Evolutionary conservation across 306 rosid genomes (phyloP), one percentile per base, ranked within the genome.

Genomic region (Cucumis sativus): DNA sequence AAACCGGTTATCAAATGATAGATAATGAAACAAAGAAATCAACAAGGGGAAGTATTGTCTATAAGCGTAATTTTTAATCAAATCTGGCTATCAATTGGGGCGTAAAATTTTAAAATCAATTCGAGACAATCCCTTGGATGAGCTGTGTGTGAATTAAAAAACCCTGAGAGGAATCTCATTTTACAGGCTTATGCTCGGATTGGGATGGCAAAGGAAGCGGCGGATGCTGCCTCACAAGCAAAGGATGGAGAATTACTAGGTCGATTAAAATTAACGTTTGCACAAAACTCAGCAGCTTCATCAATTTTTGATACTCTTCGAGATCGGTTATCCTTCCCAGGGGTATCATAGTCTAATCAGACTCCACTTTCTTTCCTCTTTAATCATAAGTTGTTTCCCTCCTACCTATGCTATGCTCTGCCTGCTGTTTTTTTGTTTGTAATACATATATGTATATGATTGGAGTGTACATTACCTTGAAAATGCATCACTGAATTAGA

Each of bases 201-300:
- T 73, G 97, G 96, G 85, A 87, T 90, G 99, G 96, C 93, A 41
- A 95, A 92, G 87, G 99, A 92, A 92, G 99, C 99, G 20, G 97
- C 96, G 0, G 97, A 95, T 81, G 97, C 99, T 77, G 99, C 99
- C 72, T 89, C 95, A 41, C 99, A 92, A 84, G 90, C 97, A 9
- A 95, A 95, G 79, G 97, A 95, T 56, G 97, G 99, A 28, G 97
- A 95, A 83, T 85, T 95, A 78, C 96, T 95, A 67, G 99, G 96
- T 80, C 88, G 97, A 80, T 84, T 95, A 81, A 95, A 89, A 83
- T 82, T 77, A 80, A 90, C 97, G 0, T 89, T 95, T 78, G 85
- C 97, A 49, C 97, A 92, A 83, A 92, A 90, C 82, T 85, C 96
- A 2, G 93, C 91, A 33, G 97, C 97, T 74, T 85, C 96, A 14